Evolutionary conservation across 1,284 basidiomycete genomes (phyloP).

Genomic region (Hymenochaete sp.): DNA sequence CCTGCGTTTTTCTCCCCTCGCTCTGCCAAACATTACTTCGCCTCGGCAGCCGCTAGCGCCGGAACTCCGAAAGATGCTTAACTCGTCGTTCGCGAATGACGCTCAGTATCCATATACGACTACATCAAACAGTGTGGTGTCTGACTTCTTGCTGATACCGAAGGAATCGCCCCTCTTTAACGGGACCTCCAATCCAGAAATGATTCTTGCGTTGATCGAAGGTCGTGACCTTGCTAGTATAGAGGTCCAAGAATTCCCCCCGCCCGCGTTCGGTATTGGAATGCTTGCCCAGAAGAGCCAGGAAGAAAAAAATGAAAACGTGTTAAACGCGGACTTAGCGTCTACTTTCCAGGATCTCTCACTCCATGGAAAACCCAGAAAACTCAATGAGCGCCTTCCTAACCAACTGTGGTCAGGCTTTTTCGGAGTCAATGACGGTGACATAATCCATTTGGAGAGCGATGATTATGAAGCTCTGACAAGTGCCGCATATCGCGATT

Average conservation of each 20-base stretch:
- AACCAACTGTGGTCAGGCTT: conserved; percentile 33
- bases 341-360: conserved; percentile 36
- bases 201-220: conserved; percentile 49
- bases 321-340: conserved; percentile 33
- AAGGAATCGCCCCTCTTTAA: conserved; percentile 64
- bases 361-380: conserved; percentile 32
- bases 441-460: conserved; percentile 36
- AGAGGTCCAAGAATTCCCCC: conserved; percentile 50
- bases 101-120: conserved; percentile 58
- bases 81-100: conserved; percentile 48
- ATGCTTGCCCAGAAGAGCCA: conserved; percentile 15
- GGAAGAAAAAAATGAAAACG: conserved; percentile 20
- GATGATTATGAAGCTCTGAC: conserved; percentile 34
- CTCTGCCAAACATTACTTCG: conserved; percentile 40
- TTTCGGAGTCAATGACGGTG: conserved; percentile 34
- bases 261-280: conserved; percentile 35
- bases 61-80: conserved; percentile 54
- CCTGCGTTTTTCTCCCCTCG: conserved; percentile 66
- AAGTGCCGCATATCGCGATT: too few relatives aligned
- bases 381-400: conserved; percentile 29
- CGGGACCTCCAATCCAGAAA: conserved; percentile 60
- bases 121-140: conserved; percentile 47
- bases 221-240: conserved; percentile 33
- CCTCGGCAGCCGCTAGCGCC: conserved; percentile 37
- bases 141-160: conserved; percentile 78